Base-by-base conservation (phyloP, 768 basidiomycete species). In the Roridomyces roridus region DNA sequence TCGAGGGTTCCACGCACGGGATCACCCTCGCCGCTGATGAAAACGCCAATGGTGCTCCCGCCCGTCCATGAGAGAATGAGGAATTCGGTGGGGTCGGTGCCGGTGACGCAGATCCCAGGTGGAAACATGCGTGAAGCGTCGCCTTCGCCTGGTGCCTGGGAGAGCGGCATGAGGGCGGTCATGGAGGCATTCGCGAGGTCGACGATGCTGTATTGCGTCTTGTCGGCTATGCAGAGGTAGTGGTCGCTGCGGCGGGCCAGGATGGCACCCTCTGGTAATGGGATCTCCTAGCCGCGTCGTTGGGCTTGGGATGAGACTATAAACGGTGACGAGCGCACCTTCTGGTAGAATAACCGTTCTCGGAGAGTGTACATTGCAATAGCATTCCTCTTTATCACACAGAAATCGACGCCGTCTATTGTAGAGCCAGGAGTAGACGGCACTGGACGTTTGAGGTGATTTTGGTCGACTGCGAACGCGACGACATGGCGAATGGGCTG, bases 1-100 rank as follows among this genome's bases (percentile, higher is more conserved):
- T 93, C 84, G 40, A 97, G 74, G 2, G 95, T 96, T 2, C 94
- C 94, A 42, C 95, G 82, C 8, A 94, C 88, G 5, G 96, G 94
- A 70, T 96, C 94, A 0, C 94, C 95, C 2, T 85, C 83, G 0
- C 86, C 84, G 14, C 84, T 92, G 61, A 98, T 80, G 64, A 98
- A 98, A 10, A 98, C 75, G 0, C 96, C 96, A 36, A 98, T 76
- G 0, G 92, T 91, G 48, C 82, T 85, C 4, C 79, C 74, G 14
- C 92, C 96, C 1, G 88, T 94, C 84, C 89, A 95, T 2, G 91
- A 91, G 15, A 93, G 77, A 20, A 97, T 80, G 39, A 98, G 80
- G 63, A 95, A 97, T 70, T 97, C 95, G 61, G 53, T 15, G 12
- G 60, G 56, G 39, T 83, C 85, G 26, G 85, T 84, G 31, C 82